phyloP scores from a whole-genome alignment of 495 filamentous ascomycete species.

The Poronia punctata region DNA sequence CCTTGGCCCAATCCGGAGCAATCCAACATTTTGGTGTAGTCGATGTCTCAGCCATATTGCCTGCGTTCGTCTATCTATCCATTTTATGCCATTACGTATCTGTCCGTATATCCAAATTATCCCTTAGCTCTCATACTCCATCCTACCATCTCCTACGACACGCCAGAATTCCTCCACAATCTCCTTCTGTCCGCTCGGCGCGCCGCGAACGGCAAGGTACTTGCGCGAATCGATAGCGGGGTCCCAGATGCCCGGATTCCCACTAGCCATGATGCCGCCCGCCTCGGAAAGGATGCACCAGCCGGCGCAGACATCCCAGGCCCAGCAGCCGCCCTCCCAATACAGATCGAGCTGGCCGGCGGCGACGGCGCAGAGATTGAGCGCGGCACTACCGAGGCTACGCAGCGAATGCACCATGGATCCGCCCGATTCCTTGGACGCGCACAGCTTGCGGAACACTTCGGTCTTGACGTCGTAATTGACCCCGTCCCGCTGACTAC shows the following conservation, averaged over 20 bases:
- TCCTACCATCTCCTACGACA: slow-evolving; percentile 40
- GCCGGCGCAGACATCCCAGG: slow-evolving; percentile 88
- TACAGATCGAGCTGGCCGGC: slow-evolving; percentile 73
- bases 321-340: slow-evolving; percentile 94
- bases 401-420: slow-evolving; percentile 79
- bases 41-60: slow-evolving; percentile 2
- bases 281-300: slow-evolving; percentile 86
- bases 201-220: slow-evolving; percentile 71
- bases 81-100: slow-evolving; percentile 12
- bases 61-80: neutral
- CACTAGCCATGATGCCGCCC: slow-evolving; percentile 71
- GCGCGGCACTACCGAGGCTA: slow-evolving; percentile 68
- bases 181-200: slow-evolving; percentile 60
- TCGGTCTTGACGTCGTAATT: slow-evolving; percentile 68
- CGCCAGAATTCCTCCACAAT: slow-evolving; percentile 79
- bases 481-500: slow-evolving; percentile 59
- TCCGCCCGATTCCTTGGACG: slow-evolving; percentile 56
- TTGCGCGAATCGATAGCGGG: slow-evolving; percentile 64
- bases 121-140: slow-evolving; percentile 44
- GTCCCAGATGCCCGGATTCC: slow-evolving; percentile 73
- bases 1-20: slow-evolving; percentile 5
- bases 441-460: slow-evolving; percentile 62
- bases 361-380: slow-evolving; percentile 80
- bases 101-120: slow-evolving; percentile 2
- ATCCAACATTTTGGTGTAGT: neutral